phyloP scores from a whole-genome alignment of 2,329 filamentous ascomycete species.

The Xylaria sp. region DNA sequence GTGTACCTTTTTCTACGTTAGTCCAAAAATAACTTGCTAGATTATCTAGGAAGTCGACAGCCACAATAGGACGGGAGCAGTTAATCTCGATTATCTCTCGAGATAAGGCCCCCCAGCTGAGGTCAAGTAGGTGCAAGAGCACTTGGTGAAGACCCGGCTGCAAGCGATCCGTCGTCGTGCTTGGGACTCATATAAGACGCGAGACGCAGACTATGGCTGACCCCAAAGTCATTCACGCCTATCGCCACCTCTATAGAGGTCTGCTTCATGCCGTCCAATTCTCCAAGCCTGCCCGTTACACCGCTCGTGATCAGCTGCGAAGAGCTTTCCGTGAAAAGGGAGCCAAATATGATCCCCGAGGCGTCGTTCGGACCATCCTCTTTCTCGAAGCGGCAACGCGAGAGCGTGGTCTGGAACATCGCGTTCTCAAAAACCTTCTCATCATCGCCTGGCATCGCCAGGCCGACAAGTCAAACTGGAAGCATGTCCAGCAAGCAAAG shows the following conservation, averaged over 20 bases:
- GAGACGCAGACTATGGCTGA: slow-evolving; percentile 46
- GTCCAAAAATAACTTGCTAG: background rate
- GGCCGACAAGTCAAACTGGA: slow-evolving; percentile 49
- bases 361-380: slow-evolving; percentile 72
- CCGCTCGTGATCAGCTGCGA: slow-evolving; percentile 69
- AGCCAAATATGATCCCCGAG: slow-evolving; percentile 60
- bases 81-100: background rate
- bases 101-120: background rate
- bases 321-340: slow-evolving; percentile 66
- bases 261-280: slow-evolving; percentile 77
- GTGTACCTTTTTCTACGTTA: background rate
- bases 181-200: background rate
- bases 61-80: background rate
- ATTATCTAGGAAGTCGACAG: background rate
- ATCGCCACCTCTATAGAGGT: slow-evolving; percentile 75
- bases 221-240: slow-evolving; percentile 68
- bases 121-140: background rate
- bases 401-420: slow-evolving; percentile 76
- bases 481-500: slow-evolving; percentile 32
- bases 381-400: slow-evolving; percentile 75
- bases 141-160: slow-evolving; percentile 2
- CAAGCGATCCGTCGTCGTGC: background rate
- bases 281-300: slow-evolving; percentile 73
- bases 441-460: slow-evolving; percentile 57
- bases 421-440: slow-evolving; percentile 75